Conservation (phyloP, 2,329 filamentous ascomycete genomes). For the Aspergillus melleus region DNA sequence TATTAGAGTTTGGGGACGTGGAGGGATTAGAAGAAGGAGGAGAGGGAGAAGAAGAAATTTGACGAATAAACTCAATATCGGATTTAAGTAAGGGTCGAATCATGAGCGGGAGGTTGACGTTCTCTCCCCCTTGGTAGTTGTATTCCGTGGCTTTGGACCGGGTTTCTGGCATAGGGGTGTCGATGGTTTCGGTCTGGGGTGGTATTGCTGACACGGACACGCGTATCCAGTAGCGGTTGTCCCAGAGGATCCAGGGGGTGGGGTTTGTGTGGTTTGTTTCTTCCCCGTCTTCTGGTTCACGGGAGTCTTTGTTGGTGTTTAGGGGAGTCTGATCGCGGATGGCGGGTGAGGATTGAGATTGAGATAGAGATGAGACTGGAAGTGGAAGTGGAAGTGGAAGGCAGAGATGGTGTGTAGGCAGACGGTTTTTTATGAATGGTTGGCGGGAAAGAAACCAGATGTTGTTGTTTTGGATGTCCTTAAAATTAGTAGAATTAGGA, state of each 20-base stretch:
- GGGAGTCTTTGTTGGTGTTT: no score
- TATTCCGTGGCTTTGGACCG: no score
- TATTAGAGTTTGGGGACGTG: background rate
- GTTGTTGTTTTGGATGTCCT: constrained; percentile 15
- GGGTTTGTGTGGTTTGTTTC: background rate
- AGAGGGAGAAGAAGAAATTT: background rate
- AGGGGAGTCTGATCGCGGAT: no score
- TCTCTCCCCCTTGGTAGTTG: no score
- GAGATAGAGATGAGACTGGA: background rate
- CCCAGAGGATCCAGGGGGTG: constrained; percentile 49
- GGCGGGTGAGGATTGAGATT: background rate
- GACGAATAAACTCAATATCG: constrained; percentile 1
- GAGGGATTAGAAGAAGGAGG: no score
- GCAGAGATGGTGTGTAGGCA: constrained; percentile 22
- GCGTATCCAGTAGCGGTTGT: constrained; percentile 58
- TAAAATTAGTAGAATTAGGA: background rate
- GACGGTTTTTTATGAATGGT: constrained; percentile 33
- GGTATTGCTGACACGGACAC: constrained; percentile 32
- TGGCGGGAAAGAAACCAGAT: constrained; percentile 41
- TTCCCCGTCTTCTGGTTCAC: no score
- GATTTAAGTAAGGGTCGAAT: background rate
- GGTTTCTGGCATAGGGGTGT: no score
- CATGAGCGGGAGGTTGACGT: background rate
- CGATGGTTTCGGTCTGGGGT: no score
- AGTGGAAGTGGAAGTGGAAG: constrained; percentile 21